These are phyloP conservation scores for Diaporthe sp. DNA, from an alignment of 2,329 filamentous ascomycete genomes.

Conservation along the genomic window DNA sequence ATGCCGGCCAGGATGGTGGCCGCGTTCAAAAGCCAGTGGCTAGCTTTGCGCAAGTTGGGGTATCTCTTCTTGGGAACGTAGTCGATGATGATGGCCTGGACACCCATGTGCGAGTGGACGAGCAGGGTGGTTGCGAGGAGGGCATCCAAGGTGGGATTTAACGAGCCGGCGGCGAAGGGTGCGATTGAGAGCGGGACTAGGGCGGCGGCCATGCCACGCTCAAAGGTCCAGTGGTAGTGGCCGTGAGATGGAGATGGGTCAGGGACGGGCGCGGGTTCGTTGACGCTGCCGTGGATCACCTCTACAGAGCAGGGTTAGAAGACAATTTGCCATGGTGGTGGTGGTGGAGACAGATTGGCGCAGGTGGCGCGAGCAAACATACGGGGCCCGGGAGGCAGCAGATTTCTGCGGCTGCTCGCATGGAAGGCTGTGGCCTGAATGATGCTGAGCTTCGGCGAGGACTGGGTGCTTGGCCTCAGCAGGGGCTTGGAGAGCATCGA, in stretches of 20 bases:
- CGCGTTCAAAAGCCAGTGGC: constrained; percentile 83
- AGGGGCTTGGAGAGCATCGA: constrained; percentile 41
- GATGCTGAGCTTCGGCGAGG: constrained; percentile 47
- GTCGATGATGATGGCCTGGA: constrained; percentile 91
- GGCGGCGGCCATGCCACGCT: constrained; percentile 84
- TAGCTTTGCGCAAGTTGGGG: constrained; percentile 75
- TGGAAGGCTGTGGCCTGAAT: constrained; percentile 85
- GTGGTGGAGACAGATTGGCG: constrained; percentile 10
- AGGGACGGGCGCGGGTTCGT: constrained; percentile 86
- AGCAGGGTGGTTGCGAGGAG: constrained; percentile 86
- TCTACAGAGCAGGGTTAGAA: constrained; percentile 70
- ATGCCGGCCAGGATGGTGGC: constrained; percentile 86
- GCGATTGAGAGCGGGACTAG: constrained; percentile 90
- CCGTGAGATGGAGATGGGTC: constrained; percentile 82
- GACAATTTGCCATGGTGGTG: neutral
- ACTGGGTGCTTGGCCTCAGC: constrained; percentile 44
- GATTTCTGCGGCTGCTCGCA: constrained; percentile 79
- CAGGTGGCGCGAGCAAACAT: constrained; percentile 55
- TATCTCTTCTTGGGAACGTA: constrained; percentile 84
- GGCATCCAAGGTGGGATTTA: constrained; percentile 91
- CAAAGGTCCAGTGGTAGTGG: constrained; percentile 98
- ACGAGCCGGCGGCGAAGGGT: constrained; percentile 90
- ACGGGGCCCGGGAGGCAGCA: constrained; percentile 90
- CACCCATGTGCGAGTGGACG: constrained; percentile 95
- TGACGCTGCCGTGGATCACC: constrained; percentile 77